Evolutionary conservation across 2,329 filamentous ascomycete species (phyloP), one percentile per base, ranked within the genome.

Genomic region (Colletotrichum nymphaeae): DNA sequence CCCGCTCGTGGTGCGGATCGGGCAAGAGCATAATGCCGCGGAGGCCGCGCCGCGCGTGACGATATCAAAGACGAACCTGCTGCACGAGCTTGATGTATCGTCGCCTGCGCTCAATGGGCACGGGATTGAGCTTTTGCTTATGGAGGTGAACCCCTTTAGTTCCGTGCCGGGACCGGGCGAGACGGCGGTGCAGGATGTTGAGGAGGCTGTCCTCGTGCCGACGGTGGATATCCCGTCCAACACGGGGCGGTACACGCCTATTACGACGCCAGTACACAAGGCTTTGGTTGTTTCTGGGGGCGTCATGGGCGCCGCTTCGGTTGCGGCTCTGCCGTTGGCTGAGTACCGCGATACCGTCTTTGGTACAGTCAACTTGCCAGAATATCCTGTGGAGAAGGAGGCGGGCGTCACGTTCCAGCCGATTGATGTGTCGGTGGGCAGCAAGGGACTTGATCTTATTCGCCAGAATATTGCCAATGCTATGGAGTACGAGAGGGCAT

Each of bases 241-340:
- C 73, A 90, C 89, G 19, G 91, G 92, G 9, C 87, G 91, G 74
- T 88, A 91, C 69, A 91, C 91, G 14, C 88, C 91, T 19, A 87
- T 97, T 55, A 90, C 91, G 7, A 95, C 94, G 57, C 95, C 96
- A 0, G 95, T 98, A 1, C 96, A 98, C 80, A 94, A 92, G 79
- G 91, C 93, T 1, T 83, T 98, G 19, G 78, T 98, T 11, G 88
- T 97, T 9, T 92, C 91, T 0, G 88, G 94, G 62, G 95, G 94
- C 0, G 83, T 97, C 2, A 84, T 89, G 66, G 94, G 93, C 8
- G 90, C 93, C 1, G 86, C 92, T 5, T 85, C 88, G 1, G 76
- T 90, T 7, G 81, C 88, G 6, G 78, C 84, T 9, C 79, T 89
- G 59, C 82, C 86, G 22, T 74, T 85, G 46, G 60, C 83, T 1